Conservation (phyloP, 2,329 filamentous ascomycete species). For the Neofusicoccum cordaticola region DNA sequence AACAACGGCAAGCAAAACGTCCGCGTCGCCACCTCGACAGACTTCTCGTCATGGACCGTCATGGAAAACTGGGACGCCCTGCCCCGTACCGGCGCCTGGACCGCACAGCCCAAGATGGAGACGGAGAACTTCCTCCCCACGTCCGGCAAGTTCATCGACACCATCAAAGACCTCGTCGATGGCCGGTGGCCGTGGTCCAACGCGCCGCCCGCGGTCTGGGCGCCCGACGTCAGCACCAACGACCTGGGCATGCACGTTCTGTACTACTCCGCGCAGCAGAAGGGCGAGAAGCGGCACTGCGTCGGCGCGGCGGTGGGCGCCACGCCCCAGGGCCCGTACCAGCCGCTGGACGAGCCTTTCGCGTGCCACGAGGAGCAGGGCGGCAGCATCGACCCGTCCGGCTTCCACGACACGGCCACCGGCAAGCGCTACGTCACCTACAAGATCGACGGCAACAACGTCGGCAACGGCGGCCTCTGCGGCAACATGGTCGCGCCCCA, state of each 20-base stretch:
- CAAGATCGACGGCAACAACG: conserved; percentile 64
- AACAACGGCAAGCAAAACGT: conserved; percentile 24
- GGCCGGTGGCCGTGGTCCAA: conserved; percentile 18
- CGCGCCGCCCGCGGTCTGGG: conserved; percentile 30
- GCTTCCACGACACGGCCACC: conserved; percentile 53
- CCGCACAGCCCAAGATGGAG: conserved; percentile 10
- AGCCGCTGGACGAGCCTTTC: conserved; percentile 47
- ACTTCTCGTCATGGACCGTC: conserved; percentile 35
- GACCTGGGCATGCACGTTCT: conserved; percentile 55
- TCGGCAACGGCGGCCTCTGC: conserved; percentile 47
- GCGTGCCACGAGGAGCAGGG: conserved; percentile 49
- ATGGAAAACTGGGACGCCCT: conserved; percentile 28
- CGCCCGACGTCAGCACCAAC: conserved; percentile 30
- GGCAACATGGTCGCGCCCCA: conserved; percentile 43
- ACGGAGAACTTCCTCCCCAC: not conserved
- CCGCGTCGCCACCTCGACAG: conserved; percentile 36
- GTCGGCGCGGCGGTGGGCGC: conserved; percentile 55
- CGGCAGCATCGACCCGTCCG: conserved; percentile 62
- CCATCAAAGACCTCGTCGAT: not conserved
- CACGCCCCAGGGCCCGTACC: conserved; percentile 53
- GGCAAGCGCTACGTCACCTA: conserved; percentile 60
- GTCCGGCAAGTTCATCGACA: not conserved
- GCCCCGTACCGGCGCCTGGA: conserved; percentile 29
- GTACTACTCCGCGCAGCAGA: conserved; percentile 56
- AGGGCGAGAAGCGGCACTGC: conserved; percentile 49